phyloP scores from a whole-genome alignment of 2,329 filamentous ascomycete genomes.

The Iodosphaeria phyllophila region DNA sequence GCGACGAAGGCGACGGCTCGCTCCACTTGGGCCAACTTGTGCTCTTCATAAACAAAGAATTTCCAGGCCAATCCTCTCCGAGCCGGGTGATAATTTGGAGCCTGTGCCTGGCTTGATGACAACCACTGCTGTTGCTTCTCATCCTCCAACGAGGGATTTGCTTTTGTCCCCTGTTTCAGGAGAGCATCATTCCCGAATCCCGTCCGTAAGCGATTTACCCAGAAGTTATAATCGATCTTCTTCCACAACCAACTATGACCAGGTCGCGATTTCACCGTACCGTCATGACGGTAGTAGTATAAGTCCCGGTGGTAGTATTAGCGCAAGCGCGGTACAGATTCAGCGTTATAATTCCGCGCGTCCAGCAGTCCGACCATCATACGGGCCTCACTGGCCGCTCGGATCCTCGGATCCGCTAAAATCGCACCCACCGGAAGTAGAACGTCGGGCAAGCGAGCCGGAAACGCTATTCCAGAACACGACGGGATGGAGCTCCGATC shows the following conservation, averaged over 20 bases:
- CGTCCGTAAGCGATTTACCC: too few relatives aligned
- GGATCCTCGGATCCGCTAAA: slow-evolving; percentile 8
- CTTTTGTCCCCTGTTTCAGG: too few relatives aligned
- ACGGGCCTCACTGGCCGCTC: slow-evolving; percentile 11
- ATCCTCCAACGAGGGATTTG: too few relatives aligned
- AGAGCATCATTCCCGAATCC: too few relatives aligned
- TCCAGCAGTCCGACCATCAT: too few relatives aligned
- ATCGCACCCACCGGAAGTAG: slow-evolving; percentile 8
- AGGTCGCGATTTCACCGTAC: neutral
- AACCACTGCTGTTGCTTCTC: slow-evolving; percentile 1
- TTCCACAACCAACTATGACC: slow-evolving; percentile 1
- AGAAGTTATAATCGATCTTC: too few relatives aligned
- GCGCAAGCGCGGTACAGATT: slow-evolving; percentile 1
- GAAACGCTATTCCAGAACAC: slow-evolving; percentile 1
- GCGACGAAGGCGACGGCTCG: slow-evolving; percentile 2
- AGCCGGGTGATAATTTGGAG: slow-evolving; percentile 1
- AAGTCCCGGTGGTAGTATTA: neutral
- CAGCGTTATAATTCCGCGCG: slow-evolving; percentile 5
- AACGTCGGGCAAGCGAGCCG: slow-evolving; percentile 5
- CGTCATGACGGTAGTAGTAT: too few relatives aligned
- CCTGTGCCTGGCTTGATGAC: neutral
- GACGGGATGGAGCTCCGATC: neutral
- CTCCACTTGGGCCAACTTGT: too few relatives aligned
- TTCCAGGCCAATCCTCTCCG: neutral
- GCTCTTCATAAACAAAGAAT: too few relatives aligned